Conservation (phyloP, 148 eudicot species). For the Rhododendron henanense region DNA sequence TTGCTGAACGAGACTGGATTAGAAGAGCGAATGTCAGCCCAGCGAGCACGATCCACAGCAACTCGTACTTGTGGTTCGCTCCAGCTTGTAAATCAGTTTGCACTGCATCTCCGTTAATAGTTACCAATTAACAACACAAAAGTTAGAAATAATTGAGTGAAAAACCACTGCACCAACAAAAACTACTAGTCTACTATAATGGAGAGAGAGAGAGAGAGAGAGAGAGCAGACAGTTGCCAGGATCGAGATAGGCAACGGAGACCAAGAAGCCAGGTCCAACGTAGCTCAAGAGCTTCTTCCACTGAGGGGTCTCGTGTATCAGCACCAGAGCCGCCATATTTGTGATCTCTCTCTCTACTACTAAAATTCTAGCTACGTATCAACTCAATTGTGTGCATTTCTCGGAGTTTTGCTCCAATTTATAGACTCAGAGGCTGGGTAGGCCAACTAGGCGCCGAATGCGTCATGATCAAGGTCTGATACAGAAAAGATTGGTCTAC, state of each 20-base stretch:
- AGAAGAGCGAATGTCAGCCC: constrained; percentile 20
- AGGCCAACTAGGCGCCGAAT: neutral
- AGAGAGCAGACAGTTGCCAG: constrained; percentile 21
- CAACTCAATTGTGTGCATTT: neutral
- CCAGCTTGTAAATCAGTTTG: constrained; percentile 34
- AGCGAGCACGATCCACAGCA: constrained; percentile 19
- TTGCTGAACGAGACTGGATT: constrained; percentile 23
- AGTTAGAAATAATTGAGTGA: neutral
- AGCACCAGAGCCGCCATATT: constrained; percentile 19
- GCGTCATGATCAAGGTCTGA: neutral
- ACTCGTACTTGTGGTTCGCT: constrained; percentile 22
- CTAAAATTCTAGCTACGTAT: neutral
- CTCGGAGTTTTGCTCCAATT: neutral
- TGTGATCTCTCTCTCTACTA: neutral
- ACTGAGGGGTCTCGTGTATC: constrained; percentile 19
- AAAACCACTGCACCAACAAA: neutral
- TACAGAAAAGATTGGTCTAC: neutral
- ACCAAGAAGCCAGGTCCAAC: constrained; percentile 35
- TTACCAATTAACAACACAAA: neutral
- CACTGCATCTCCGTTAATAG: constrained; percentile 14
- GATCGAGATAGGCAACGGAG: constrained; percentile 34
- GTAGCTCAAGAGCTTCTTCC: constrained; percentile 23
- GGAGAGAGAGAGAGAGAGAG: neutral
- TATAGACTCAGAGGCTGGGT: neutral
- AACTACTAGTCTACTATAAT: neutral